Evolutionary conservation across 441 rosid species (phyloP).

Genomic region (Oxalis stricta): DNA sequence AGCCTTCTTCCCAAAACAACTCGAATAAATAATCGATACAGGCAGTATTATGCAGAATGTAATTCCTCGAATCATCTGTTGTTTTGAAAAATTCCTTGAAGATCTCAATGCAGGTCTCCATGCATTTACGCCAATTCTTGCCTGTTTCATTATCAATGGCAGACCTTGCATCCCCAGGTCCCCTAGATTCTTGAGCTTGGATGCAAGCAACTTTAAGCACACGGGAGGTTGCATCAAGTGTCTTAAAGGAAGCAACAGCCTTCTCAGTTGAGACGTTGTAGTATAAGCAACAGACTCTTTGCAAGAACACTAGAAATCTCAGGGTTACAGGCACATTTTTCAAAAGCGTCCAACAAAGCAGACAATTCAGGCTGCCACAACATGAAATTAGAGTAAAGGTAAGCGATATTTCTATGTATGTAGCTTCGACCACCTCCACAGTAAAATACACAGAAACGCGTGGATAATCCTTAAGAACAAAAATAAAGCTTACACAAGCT

Average conservation of each 20-base stretch:
- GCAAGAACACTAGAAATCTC: slow-evolving; percentile 51
- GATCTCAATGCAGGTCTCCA: slow-evolving; percentile 52
- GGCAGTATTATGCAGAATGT: slow-evolving; percentile 44
- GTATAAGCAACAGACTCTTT: slow-evolving; percentile 52
- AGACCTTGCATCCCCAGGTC: slow-evolving; percentile 17
- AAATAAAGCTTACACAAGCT: no score
- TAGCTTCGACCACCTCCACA: not conserved
- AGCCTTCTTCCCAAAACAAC: slow-evolving; percentile 83
- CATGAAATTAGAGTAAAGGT: slow-evolving; percentile 5
- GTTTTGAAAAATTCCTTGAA: slow-evolving; percentile 49
- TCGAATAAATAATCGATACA: slow-evolving; percentile 82
- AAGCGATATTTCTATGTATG: not conserved
- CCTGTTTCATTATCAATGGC: slow-evolving; percentile 21
- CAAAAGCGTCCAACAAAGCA: slow-evolving; percentile 77
- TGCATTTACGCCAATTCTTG: slow-evolving; percentile 44
- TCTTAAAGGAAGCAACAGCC: slow-evolving; percentile 59
- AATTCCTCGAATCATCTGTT: slow-evolving; percentile 50
- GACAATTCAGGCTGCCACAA: slow-evolving; percentile 73
- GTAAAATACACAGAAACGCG: not conserved
- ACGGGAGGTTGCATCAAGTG: slow-evolving; percentile 59
- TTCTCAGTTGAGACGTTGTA: slow-evolving; percentile 68
- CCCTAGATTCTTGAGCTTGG: slow-evolving; percentile 59
- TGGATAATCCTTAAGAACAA: no score
- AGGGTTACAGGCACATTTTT: slow-evolving; percentile 68
- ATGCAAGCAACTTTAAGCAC: slow-evolving; percentile 71